Base-by-base conservation (phyloP, 1,284 basidiomycete species). In the Athelia psychrophila region DNA sequence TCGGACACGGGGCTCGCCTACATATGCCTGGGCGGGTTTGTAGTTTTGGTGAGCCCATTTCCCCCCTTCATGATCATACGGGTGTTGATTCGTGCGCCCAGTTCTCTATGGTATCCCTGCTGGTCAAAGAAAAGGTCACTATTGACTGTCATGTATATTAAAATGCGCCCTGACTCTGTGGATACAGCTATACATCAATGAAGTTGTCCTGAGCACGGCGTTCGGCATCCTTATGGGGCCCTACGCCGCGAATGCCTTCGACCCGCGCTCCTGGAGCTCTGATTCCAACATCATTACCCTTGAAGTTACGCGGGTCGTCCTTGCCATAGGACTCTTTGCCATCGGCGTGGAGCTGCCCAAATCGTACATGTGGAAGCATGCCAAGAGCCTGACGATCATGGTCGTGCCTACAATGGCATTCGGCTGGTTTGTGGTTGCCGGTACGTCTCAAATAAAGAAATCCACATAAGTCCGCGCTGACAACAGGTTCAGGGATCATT, bases 181-280 rank as follows among this genome's bases (percentile, higher is more conserved):
- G 22, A 2, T 52, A 13, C 54, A 88, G 76, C 66, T 96, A 3
- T 96, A 90, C 66, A 84, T 97, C 59, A 95, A 94, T 60, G 95
- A 98, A 75, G 94, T 95, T 22, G 87, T 95, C 32, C 83, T 97
- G 38, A 93, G 94, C 2, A 95, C 93, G 0, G 76, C 80, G 1
- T 91, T 89, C 48, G 88, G 91, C 0, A 78, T 92, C 53, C 59
- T 83, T 45, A 79, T 88, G 54, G 87, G 93, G 0, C 94, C 93
- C 0, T 79, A 93, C 56, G 83, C 77, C 47, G 81, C 86, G 22
- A 79, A 81, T 44, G 73, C 93, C 15, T 92, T 98, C 65, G 75
- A 94, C 60, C 95, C 95, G 0, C 76, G 86, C 1, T 73, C 75
- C 0, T 98, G 94, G 95, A 81, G 80, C 5, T 36, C 58, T 2